A percentile compares a stretch with the other conserved stretches of the same genome.
Evolutionary conservation across 805 yeast genomes (phyloP).

Genomic region (Sungouiella thailandica): DNA sequence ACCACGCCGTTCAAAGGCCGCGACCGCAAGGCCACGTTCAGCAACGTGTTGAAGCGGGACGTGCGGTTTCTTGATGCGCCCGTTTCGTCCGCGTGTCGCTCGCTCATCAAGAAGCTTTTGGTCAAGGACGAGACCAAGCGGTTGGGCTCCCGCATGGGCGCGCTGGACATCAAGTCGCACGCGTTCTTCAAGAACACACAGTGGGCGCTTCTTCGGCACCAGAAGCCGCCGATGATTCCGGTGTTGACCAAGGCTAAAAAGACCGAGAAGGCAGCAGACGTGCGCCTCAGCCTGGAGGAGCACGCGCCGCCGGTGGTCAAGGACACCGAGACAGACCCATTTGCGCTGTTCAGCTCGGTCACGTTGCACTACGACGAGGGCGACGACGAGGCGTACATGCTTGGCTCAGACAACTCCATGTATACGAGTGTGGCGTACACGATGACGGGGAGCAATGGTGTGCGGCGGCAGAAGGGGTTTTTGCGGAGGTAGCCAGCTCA

Average conservation of each 20-base stretch:
- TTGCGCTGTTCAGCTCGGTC: slow-evolving; percentile 79
- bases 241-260: slow-evolving; percentile 44
- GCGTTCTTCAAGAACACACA: slow-evolving; percentile 86
- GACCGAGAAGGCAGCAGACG: slow-evolving; percentile 11
- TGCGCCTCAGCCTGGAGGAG: slow-evolving; percentile 29
- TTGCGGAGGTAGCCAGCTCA: slow-evolving; percentile 24
- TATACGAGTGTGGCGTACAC: slow-evolving; percentile 57
- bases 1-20: slow-evolving; percentile 95
- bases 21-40: slow-evolving; percentile 83
- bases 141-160: slow-evolving; percentile 89
- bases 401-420: slow-evolving; percentile 39
- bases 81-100: slow-evolving; percentile 72
- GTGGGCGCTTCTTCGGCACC: slow-evolving; percentile 93
- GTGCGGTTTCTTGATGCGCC: slow-evolving; percentile 69
- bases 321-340: slow-evolving; percentile 53
- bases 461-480: slow-evolving; percentile 25
- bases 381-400: slow-evolving; percentile 36
- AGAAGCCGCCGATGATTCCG: slow-evolving; percentile 94
- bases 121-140: slow-evolving; percentile 87
- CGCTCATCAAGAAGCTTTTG: slow-evolving; percentile 71
- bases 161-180: slow-evolving; percentile 89
- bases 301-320: slow-evolving; percentile 2
- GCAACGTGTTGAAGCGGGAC: slow-evolving; percentile 79
- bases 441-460: slow-evolving; percentile 29
- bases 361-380: slow-evolving; percentile 73